Evolutionary conservation across 2,329 filamentous ascomycete genomes (phyloP).

Genomic region (Dactylellina cionopaga): DNA sequence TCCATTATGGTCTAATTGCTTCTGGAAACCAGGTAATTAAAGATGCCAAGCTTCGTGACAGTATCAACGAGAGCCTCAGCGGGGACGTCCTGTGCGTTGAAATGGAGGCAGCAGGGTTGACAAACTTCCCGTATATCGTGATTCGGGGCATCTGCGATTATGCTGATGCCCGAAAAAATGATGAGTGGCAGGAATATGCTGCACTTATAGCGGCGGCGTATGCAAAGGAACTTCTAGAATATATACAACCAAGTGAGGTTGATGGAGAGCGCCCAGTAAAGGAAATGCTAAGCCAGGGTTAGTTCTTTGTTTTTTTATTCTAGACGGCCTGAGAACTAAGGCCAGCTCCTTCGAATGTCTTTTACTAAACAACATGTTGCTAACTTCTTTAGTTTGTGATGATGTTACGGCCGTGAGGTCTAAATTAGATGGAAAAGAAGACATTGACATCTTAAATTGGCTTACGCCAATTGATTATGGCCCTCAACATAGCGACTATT

Average conservation of each 20-base stretch:
- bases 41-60: conserved; percentile 6
- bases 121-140: conserved; percentile 45
- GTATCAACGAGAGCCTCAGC: background rate
- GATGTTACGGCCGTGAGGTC: background rate
- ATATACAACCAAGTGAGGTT: background rate
- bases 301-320: background rate
- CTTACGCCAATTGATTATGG: conserved; percentile 60
- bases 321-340: background rate
- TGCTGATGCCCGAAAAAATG: conserved; percentile 52
- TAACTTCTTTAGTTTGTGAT: background rate
- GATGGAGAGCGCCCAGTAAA: background rate
- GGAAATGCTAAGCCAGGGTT: background rate
- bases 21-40: conserved; percentile 27
- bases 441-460: conserved; percentile 60
- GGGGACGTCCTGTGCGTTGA: background rate
- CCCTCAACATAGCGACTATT: conserved; percentile 62
- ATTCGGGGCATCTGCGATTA: conserved; percentile 55
- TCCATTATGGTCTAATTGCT: conserved; percentile 11
- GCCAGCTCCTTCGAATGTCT: no score
- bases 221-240: background rate
- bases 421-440: background rate
- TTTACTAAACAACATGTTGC: background rate
- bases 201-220: conserved; percentile 14
- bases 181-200: conserved; percentile 52
- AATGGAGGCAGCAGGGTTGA: conserved; percentile 5